A percentile compares a stretch with the other conserved stretches of the same genome.
phyloP scores from a whole-genome alignment of 2,329 filamentous ascomycete species.

The Fusarium miscanthi region DNA sequence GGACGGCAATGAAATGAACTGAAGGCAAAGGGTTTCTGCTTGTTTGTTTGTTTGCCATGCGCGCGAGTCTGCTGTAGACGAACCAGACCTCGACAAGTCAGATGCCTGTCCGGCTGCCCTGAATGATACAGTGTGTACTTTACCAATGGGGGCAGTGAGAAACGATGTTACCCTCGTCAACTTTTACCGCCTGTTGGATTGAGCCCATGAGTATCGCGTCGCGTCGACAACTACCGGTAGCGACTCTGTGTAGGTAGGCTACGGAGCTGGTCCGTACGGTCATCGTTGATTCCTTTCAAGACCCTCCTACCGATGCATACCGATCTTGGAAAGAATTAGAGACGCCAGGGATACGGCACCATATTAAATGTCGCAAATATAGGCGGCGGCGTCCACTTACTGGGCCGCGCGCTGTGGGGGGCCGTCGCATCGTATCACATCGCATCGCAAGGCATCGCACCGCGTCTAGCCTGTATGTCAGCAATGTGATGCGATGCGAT shows the following conservation, averaged over 20 bases:
- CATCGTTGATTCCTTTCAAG: conserved; percentile 15
- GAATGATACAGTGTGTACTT: neutral
- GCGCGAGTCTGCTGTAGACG: neutral
- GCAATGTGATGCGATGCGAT: conserved; percentile 5
- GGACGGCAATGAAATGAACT: neutral
- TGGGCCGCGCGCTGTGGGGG: conserved; percentile 5
- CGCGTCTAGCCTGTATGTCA: conserved; percentile 8
- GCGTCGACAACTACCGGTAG: neutral
- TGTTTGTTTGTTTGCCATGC: neutral
- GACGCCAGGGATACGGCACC: neutral
- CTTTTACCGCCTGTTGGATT: conserved; percentile 19
- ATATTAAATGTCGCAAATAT: conserved; percentile 19
- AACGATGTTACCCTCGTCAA: conserved; percentile 7
- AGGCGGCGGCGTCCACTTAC: conserved; percentile 19
- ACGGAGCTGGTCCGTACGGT: neutral
- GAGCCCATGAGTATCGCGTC: neutral
- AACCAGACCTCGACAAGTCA: conserved; percentile 1
- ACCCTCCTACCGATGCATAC: conserved; percentile 18
- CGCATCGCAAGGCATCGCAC: neutral
- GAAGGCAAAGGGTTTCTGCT: neutral
- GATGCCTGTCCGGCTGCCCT: neutral
- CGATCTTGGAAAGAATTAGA: conserved; percentile 17
- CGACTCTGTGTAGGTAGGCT: neutral
- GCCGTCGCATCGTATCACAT: neutral
- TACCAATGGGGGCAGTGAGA: neutral